Evolutionary conservation across 2,329 filamentous ascomycete species (phyloP).

Genomic region (Coleophoma eucalyptorum): DNA sequence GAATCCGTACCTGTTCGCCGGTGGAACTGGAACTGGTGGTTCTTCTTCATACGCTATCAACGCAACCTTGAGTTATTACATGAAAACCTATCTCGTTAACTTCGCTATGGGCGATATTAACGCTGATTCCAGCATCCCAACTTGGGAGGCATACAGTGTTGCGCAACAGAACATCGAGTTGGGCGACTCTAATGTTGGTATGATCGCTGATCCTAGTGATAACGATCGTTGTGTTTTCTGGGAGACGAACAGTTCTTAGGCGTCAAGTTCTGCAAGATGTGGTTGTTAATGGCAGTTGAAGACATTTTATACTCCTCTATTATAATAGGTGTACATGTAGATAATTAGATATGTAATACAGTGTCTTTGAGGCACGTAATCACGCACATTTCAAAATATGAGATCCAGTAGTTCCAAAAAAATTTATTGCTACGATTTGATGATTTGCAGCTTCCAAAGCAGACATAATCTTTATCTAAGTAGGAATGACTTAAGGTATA

Average conservation of each 20-base stretch:
- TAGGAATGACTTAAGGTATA: no score
- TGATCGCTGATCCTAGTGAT: constrained; percentile 1
- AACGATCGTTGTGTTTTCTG: constrained; percentile 1
- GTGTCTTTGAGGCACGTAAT: no score
- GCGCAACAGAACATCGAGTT: not conserved
- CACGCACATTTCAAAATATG: no score
- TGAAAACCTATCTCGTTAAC: constrained; percentile 2
- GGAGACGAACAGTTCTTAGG: not conserved
- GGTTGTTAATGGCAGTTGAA: no score
- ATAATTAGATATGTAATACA: no score
- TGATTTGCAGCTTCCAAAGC: no score
- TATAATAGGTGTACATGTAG: no score
- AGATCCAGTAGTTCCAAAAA: no score
- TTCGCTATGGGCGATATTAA: constrained; percentile 2
- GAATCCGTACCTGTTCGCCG: constrained; percentile 3
- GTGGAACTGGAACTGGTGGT: constrained; percentile 2
- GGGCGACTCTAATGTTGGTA: not conserved
- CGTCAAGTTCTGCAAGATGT: no score
- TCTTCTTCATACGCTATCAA: not conserved
- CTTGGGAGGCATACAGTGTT: not conserved
- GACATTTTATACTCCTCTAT: no score
- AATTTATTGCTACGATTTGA: no score
- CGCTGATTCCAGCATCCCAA: not conserved
- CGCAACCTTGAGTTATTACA: not conserved
- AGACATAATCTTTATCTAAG: no score